phyloP scores from a whole-genome alignment of 2,329 filamentous ascomycete genomes.

The Colletotrichum sp. region DNA sequence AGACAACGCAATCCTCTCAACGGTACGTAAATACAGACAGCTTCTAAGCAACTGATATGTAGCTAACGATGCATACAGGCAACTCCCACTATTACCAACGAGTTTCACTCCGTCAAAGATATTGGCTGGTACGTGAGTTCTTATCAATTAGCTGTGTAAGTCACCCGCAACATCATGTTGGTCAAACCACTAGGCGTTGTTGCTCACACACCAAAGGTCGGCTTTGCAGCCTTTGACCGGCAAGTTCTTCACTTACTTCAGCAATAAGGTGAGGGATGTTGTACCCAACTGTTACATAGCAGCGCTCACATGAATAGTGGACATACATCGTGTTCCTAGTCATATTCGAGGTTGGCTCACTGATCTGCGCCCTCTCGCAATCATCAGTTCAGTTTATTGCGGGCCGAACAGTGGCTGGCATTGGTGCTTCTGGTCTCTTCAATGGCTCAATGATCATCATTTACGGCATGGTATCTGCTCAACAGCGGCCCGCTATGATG shows the following conservation, averaged over 20 bases:
- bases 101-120: conserved; percentile 54
- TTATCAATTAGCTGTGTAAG: conserved; percentile 52
- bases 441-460: conserved; percentile 38
- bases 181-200: fast-evolving
- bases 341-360: conserved; percentile 43
- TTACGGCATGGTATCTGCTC: conserved; percentile 28
- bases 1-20: background rate
- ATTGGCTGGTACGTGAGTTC: conserved; percentile 62
- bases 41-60: background rate
- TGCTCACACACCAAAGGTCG: conserved; percentile 37
- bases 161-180: conserved; percentile 31
- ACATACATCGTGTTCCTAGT: conserved; percentile 32
- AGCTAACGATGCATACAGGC: conserved; percentile 30
- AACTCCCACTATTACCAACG: conserved; percentile 53
- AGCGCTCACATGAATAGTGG: conserved; percentile 25
- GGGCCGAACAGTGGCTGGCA: conserved; percentile 52
- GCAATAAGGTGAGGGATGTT: conserved; percentile 30
- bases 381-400: conserved; percentile 52
- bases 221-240: conserved; percentile 57
- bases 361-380: conserved; percentile 51
- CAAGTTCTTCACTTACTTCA: conserved; percentile 52
- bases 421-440: conserved; percentile 49
- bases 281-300: background rate
- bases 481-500: conserved; percentile 34
- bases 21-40: background rate